phyloP scores from a whole-genome alignment of 2,329 filamentous ascomycete species.

The Fusarium sp. region DNA sequence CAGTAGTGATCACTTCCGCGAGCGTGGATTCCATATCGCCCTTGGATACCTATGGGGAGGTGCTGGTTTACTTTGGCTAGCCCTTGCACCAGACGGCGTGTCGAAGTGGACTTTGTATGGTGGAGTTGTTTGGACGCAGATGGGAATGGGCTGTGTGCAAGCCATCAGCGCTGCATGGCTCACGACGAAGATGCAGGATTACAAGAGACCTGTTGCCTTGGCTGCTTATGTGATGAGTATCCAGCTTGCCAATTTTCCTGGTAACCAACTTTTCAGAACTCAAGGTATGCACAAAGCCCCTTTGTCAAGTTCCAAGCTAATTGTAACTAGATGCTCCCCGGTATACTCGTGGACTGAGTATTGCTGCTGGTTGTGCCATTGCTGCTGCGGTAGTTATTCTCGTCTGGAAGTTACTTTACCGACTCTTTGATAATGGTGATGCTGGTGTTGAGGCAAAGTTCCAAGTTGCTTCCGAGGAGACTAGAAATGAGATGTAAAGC shows the following conservation, averaged over 20 bases:
- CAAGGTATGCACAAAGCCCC: constrained; percentile 24
- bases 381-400: constrained; percentile 40
- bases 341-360: constrained; percentile 39
- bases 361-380: constrained; percentile 41
- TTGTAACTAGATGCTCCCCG: constrained; percentile 37
- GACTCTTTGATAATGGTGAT: constrained; percentile 43
- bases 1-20: constrained; percentile 43
- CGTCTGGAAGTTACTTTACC: constrained; percentile 45
- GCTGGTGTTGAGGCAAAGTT: constrained; percentile 34
- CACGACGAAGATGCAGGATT: constrained; percentile 43
- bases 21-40: constrained; percentile 45
- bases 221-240: constrained; percentile 47
- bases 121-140: constrained; percentile 45
- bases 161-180: constrained; percentile 47
- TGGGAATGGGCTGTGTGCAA: constrained; percentile 46
- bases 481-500: not conserved
- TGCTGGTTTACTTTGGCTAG: constrained; percentile 42
- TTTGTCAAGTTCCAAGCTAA: not conserved
- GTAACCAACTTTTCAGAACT: constrained; percentile 43
- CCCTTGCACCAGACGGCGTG: constrained; percentile 36
- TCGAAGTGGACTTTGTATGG: constrained; percentile 43
- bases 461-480: not conserved
- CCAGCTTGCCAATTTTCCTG: constrained; percentile 45
- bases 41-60: constrained; percentile 42
- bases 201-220: constrained; percentile 43